Evolutionary conservation across 1,284 basidiomycete species (phyloP), one percentile per base, ranked within the genome.

Genomic region (Malassezia slooffiae): DNA sequence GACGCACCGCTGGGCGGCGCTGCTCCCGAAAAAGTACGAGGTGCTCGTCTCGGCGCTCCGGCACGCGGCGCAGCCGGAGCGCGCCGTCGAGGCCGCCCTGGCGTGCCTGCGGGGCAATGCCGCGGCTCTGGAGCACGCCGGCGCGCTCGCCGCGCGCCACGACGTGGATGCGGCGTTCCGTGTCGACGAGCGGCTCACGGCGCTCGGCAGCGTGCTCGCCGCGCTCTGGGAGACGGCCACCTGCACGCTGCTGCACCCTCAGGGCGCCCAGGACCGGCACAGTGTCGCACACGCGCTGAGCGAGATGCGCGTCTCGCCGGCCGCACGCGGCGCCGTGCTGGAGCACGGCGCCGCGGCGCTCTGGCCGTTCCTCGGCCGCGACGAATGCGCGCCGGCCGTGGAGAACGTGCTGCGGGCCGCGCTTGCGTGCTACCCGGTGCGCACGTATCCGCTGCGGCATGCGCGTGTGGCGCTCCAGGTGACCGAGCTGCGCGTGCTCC

Each of bases 401-500:
- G 8, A 19, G n/a, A 41, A 36, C 15, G 21, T 54, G 3, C 31
- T 57, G 11, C 13, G 17, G 3, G 52, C 45, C 2, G 38, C 55
- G 5, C 28, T 54, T 0, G 35, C 36, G 6, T 28, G 49, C 26
- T 60, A 62, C 22, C 15, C 31, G 2, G 16, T 38, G 13, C 13
- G 30, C 1, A 13, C 19, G 2, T 49, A 37, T 23, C 61, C 62
- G 6, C 37, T 62, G 12, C 53, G 57, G 12, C 51, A 48, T 15
- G 51, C 53, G 12, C 50, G 58, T 4, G 47, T 50, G 1, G 21
- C 57, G 28, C 42, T 51, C 6, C 34, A 43, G 4, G 35, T 41
- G 20, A 31, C 59, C n/a, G 60, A 63, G 41, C 37, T 40, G 26
- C 50, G 51, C 24, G 41, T 61, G 9, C 38, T 54, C 10, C 38